Conservation (phyloP, 2,329 filamentous ascomycete species). For the Aspergillus fijiensis region DNA sequence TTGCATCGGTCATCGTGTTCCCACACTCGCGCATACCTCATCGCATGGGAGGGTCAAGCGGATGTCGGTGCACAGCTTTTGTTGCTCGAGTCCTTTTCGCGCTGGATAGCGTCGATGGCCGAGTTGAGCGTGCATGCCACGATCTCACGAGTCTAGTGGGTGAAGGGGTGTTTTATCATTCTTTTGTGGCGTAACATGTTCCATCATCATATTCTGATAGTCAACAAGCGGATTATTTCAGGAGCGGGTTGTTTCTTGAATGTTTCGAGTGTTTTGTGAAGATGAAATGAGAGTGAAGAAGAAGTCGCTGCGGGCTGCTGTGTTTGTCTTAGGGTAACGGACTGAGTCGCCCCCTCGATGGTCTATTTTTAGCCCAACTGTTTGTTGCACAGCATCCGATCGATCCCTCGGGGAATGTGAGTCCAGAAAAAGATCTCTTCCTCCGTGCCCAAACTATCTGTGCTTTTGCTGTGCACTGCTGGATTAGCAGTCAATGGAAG, state of each 20-base stretch:
- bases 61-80: conserved; percentile 7
- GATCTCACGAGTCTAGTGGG: conserved; percentile 9
- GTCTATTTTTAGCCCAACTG: conserved; percentile 3
- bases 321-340: neutral
- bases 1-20: conserved; percentile 12
- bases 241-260: neutral
- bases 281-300: neutral
- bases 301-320: neutral
- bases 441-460: neutral
- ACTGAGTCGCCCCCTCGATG: neutral
- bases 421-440: neutral
- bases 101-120: conserved; percentile 7
- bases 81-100: conserved; percentile 9
- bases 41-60: neutral
- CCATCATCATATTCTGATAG: conserved; percentile 14
- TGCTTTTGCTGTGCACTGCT: too few species aligned
- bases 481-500: too few species aligned
- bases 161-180: conserved; percentile 6
- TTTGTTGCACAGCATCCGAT: neutral
- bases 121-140: conserved; percentile 10
- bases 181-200: conserved; percentile 15
- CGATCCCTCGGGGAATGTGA: neutral
- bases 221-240: conserved; percentile 10
- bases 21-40: conserved; percentile 4
- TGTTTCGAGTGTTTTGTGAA: neutral